These are phyloP conservation scores for Paraconiothyrium sp. DNA, from an alignment of 2,329 filamentous ascomycete species.

Conservation along the genomic window DNA sequence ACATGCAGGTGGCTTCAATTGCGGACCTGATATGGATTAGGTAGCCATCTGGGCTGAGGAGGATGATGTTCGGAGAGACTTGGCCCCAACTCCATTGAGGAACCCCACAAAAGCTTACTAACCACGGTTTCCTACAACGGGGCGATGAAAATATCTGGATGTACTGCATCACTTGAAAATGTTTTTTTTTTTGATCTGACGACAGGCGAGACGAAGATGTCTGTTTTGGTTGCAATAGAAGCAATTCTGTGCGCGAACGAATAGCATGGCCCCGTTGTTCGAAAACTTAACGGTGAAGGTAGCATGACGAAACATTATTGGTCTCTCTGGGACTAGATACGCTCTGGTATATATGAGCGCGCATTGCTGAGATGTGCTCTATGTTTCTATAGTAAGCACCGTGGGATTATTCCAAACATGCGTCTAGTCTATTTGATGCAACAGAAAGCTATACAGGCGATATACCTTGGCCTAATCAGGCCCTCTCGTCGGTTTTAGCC, in stretches of 20 bases:
- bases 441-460: not conserved
- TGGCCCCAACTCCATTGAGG: conserved; percentile 3
- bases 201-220: no score
- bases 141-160: no score
- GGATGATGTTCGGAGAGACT: not conserved
- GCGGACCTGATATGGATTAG: not conserved
- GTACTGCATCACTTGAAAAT: no score
- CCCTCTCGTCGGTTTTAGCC: conserved; percentile 50
- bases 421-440: not conserved
- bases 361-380: not conserved
- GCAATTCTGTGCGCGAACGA: no score
- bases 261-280: no score
- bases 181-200: no score
- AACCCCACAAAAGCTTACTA: conserved; percentile 16
- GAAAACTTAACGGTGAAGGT: no score
- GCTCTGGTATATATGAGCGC: not conserved
- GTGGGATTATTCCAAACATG: not conserved
- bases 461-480: not conserved
- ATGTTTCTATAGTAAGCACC: conserved; percentile 1
- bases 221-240: no score
- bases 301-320: no score
- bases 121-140: not conserved
- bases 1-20: not conserved
- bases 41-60: not conserved
- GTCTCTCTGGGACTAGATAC: not conserved